phyloP scores from a whole-genome alignment of 73 alveolate species.

The Diophrys sp. region DNA sequence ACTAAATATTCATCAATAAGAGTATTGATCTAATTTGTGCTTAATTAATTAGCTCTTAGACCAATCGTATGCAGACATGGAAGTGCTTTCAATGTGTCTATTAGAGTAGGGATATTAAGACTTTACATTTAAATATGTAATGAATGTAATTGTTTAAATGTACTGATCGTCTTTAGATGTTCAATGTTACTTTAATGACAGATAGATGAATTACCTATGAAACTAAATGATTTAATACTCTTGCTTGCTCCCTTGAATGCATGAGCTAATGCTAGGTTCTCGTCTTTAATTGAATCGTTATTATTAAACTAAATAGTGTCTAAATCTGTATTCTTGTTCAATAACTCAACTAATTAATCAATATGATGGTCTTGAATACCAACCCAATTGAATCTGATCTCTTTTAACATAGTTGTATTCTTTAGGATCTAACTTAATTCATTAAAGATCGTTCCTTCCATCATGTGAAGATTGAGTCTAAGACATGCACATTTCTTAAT shows the following conservation, averaged over 20 bases:
- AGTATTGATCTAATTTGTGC: too few relatives aligned
- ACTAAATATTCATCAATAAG: not conserved
- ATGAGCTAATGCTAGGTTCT: too few relatives aligned
- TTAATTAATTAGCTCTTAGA: not conserved
- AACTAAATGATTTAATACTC: too few relatives aligned
- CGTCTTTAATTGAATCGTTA: too few relatives aligned
- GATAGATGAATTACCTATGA: too few relatives aligned
- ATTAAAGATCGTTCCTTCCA: not conserved
- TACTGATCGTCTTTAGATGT: too few relatives aligned
- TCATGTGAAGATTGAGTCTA: not conserved
- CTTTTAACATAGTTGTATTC: not conserved
- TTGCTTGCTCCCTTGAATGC: too few relatives aligned
- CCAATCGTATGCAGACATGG: not conserved
- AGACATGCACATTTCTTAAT: not conserved
- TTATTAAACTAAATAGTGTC: not conserved
- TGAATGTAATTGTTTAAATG: too few relatives aligned
- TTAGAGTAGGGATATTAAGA: too few relatives aligned
- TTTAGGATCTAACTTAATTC: not conserved
- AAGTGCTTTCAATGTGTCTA: not conserved
- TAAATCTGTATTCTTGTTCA: not conserved
- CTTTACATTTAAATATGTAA: too few relatives aligned
- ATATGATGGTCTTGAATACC: not conserved
- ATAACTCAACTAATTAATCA: not conserved
- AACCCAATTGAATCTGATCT: not conserved
- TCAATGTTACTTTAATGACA: too few relatives aligned